phyloP scores from a whole-genome alignment of 2,329 filamentous ascomycete genomes.

The Epichloe baconii region DNA sequence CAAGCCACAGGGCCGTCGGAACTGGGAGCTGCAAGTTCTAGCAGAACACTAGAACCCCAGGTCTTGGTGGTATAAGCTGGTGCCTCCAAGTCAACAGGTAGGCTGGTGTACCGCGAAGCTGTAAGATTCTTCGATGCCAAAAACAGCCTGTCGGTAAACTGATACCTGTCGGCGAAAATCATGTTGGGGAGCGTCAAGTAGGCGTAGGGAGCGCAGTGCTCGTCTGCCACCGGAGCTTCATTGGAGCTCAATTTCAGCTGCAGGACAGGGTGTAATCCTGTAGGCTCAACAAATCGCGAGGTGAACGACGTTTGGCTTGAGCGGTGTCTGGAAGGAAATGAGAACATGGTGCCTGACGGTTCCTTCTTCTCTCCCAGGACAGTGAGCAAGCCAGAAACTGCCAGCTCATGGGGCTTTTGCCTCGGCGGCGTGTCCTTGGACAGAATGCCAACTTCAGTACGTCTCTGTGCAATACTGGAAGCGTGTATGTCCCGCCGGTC shows the following conservation, averaged over 20 bases:
- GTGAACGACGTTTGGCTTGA: conserved; percentile 46
- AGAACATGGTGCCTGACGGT: conserved; percentile 66
- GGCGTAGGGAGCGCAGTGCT: conserved; percentile 60
- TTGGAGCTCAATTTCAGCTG: conserved; percentile 48
- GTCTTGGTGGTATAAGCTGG: conserved; percentile 63
- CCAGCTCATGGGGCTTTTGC: conserved; percentile 59
- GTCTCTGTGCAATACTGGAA: conserved; percentile 29
- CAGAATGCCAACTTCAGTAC: conserved; percentile 73
- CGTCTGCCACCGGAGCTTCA: conserved; percentile 35
- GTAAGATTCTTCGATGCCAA: conserved; percentile 67
- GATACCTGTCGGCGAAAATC: conserved; percentile 80
- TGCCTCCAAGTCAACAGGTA: conserved; percentile 80
- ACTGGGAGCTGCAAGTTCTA: conserved; percentile 54
- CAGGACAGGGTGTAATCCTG: conserved; percentile 73
- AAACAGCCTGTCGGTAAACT: conserved; percentile 65
- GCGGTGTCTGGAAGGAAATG: conserved; percentile 67
- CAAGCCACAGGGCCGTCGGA: conserved; percentile 30
- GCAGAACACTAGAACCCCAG: conserved; percentile 70
- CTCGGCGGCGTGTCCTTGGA: conserved; percentile 45
- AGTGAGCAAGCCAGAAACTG: conserved; percentile 63
- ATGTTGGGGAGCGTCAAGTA: conserved; percentile 71
- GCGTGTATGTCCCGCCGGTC: conserved; percentile 26
- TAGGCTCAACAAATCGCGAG: conserved; percentile 53
- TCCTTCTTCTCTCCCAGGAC: conserved; percentile 64
- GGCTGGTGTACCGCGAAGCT: conserved; percentile 52